phyloP scores from a whole-genome alignment of 768 basidiomycete genomes.

The Serendipita vermifera region DNA sequence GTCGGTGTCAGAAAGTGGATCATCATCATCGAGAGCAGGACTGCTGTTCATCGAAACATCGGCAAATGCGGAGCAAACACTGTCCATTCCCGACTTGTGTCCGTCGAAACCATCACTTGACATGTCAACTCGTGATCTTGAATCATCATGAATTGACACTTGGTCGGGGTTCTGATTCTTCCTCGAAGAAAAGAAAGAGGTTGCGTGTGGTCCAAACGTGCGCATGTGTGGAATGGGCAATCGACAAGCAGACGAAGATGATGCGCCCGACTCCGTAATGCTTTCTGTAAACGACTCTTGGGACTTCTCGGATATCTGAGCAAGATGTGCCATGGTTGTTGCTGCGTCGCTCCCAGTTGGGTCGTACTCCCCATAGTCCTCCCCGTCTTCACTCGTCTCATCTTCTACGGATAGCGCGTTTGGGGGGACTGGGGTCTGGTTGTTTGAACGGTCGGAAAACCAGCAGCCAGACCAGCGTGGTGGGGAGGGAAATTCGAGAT shows the following conservation, averaged over 20 bases:
- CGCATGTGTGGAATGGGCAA: not conserved
- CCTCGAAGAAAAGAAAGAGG: not conserved
- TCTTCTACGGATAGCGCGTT: not conserved
- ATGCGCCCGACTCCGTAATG: not conserved
- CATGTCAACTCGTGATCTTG: too few species aligned
- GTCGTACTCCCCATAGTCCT: too few species aligned
- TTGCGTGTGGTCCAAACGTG: not conserved
- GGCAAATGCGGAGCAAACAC: conserved; percentile 5
- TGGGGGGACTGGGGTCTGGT: not conserved
- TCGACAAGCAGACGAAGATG: not conserved
- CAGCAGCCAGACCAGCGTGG: not conserved
- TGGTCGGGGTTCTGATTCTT: not conserved
- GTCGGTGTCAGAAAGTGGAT: conserved; percentile 4
- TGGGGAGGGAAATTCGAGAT: conserved; percentile 1
- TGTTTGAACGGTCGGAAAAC: not conserved
- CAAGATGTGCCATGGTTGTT: too few species aligned
- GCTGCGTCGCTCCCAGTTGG: too few species aligned
- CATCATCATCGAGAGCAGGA: not conserved
- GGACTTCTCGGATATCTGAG: too few species aligned
- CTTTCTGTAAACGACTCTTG: not conserved
- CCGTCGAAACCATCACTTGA: too few species aligned
- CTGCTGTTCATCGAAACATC: not conserved
- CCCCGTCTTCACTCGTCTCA: not conserved
- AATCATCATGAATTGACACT: not conserved
- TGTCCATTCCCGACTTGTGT: not conserved